Evolutionary conservation across 768 basidiomycete species (phyloP).

Genomic region (Plicaturopsis crispa): DNA sequence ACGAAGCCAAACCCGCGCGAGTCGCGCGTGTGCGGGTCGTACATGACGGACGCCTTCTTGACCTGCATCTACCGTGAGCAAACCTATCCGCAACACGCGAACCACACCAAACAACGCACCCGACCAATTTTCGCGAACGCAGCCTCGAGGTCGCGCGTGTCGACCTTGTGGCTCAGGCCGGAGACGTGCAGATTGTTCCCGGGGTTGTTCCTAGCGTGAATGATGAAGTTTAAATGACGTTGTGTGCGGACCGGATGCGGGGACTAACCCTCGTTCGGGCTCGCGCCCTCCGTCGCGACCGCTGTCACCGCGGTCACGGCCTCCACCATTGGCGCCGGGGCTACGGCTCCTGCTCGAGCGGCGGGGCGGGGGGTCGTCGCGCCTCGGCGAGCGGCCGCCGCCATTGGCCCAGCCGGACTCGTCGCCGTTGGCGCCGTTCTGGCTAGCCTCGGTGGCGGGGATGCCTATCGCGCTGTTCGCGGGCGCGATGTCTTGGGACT

Average conservation of each 20-base stretch:
- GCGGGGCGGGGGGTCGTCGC: constrained; percentile 44
- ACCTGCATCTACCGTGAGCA: constrained; percentile 38
- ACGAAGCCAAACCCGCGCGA: constrained; percentile 82
- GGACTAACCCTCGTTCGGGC: no score
- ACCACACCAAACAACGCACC: constrained; percentile 33
- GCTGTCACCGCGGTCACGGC: constrained; percentile 23
- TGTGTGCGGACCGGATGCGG: constrained; percentile 29
- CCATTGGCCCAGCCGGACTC: constrained; percentile 43
- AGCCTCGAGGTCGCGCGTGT: constrained; percentile 82
- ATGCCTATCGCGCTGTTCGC: constrained; percentile 61
- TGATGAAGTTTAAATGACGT: constrained; percentile 7
- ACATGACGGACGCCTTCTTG: constrained; percentile 65
- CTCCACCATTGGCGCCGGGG: constrained; percentile 44
- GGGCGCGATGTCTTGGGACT: constrained; percentile 76
- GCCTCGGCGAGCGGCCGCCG: constrained; percentile 35
- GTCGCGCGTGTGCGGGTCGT: constrained; percentile 63
- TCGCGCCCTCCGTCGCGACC: constrained; percentile 36
- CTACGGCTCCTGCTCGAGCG: constrained; percentile 78
- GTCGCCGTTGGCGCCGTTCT: constrained; percentile 45
- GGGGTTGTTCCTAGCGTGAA: constrained; percentile 54
- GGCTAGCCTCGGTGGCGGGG: constrained; percentile 39
- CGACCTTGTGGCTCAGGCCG: constrained; percentile 48
- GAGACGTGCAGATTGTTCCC: constrained; percentile 64
- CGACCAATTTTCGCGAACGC: constrained; percentile 85
- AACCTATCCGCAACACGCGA: no score